Base-by-base conservation (phyloP, 2,329 filamentous ascomycete species). In the Fusarium aywerte region DNA sequence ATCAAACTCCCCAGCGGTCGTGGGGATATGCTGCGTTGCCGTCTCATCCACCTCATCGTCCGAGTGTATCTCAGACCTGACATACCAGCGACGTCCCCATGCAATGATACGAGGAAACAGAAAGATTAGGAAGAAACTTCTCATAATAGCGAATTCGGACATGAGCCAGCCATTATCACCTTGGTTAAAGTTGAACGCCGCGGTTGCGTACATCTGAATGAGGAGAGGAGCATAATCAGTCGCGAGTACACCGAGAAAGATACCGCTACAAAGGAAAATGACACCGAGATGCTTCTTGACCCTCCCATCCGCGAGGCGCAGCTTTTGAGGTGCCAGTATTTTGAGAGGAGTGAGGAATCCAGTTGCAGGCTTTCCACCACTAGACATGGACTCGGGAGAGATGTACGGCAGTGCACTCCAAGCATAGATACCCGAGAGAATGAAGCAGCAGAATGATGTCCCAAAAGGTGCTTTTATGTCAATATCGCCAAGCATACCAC, bases 181-280 rank as follows among this genome's bases (percentile, higher is more conserved):
- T n/a, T 86, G 85, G 44, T 78, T 78, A 58, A 88, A 88, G 58
- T 80, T 78, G 63, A 87, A 88, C 0, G 78, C 79, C 2, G 85
- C 82, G 0, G 85, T 87, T 4, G 84, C 84, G 55, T 87, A 88
- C 80, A 88, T 82, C 63, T 88, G 86, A 31, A 88, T 82, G 0
- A 92, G 77, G 0, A 86, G 80, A 0, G 88, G 86, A 0, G 89
- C 88, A 56, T 90, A 92, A 3, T 88, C 89, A 0, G 90, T 91
- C 0, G 90, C 89, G 3, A 91, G 81, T 0, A 92, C 88, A 0
- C 87, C 89, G 1, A 90, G 76, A 59, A 91, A 92, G 3, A 90
- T 88, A 2, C 90, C 90, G 1, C 82, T 77, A 20, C 87, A 89
- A 4, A 92, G 82, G 2, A 91, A 84, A 4, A 90, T 76, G 0